A percentile compares a stretch with the other conserved stretches of the same genome.
Evolutionary conservation across 176 grass and related monocot species (phyloP).

Genomic region (Pontederia crassipes): DNA sequence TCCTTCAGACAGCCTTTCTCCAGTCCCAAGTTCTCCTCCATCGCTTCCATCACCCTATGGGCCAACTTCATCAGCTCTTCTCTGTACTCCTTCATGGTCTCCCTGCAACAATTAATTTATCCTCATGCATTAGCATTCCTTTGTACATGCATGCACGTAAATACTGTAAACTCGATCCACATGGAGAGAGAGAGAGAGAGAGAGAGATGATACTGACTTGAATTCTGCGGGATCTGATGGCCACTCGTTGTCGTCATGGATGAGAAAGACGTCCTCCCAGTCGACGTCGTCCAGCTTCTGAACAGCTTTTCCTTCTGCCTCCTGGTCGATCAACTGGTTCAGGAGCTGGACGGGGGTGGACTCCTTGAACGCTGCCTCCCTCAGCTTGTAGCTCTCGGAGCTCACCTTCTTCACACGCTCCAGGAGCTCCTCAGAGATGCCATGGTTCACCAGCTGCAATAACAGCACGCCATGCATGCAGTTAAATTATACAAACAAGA

Average conservation of each 20-base stretch:
- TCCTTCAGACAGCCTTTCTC: conserved; percentile 25
- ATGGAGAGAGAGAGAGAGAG: background rate
- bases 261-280: conserved; percentile 11
- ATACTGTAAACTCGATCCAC: background rate
- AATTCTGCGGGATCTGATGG: background rate
- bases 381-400: too few relatives aligned
- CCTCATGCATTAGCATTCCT: too few relatives aligned
- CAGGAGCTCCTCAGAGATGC: background rate
- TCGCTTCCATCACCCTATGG: conserved; percentile 30
- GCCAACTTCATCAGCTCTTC: conserved; percentile 27
- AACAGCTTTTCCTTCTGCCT: background rate
- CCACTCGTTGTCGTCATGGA: conserved; percentile 14
- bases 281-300: background rate
- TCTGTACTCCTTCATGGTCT: conserved; percentile 61
- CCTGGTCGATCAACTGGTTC: background rate
- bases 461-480: background rate
- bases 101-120: conserved; percentile 6
- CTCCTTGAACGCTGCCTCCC: background rate
- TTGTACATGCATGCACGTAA: too few relatives aligned
- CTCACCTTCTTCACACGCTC: too few relatives aligned
- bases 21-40: conserved; percentile 53
- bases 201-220: background rate
- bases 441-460: conserved; percentile 12
- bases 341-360: background rate
- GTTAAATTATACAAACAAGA: too few relatives aligned